Evolutionary conservation across 345 rosid genomes (phyloP), one percentile per base, ranked within the genome.

Genomic region (Excoecaria agallocha): DNA sequence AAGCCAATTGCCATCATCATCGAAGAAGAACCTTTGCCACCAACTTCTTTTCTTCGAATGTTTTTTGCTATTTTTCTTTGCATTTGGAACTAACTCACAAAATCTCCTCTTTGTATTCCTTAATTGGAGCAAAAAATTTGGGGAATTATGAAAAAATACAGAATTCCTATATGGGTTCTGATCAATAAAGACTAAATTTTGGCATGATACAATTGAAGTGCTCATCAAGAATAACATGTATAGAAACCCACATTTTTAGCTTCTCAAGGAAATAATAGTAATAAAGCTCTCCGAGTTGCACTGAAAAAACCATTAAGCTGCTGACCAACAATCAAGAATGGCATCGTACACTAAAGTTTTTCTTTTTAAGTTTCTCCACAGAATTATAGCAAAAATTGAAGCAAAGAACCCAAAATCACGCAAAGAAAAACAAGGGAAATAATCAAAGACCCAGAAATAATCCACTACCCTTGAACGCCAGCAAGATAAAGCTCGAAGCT

Each of bases 1-100:
- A 59, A 92, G 73, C 98, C 97, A 94, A 74, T 94, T 88, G 58
- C 91, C 98, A 41, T 89, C 97, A 24, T 92, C 97, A 45, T 91
- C 89, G 38, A 87, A 80, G 76, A 94, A 88, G 73, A 94, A 90
- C 77, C 79, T 85, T 74, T 83, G 89, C 97, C 98, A 94, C 98
- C 97, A 94, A 54, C 80, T 86, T 76, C 79, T 87, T 75, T 66
- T 85, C 72, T 61, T 81, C 16, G 85, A 71, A 58, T 80, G 57
- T 22, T 78, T 38, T 45, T 67, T 77, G 45, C 61, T 64, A 73
- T 78, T 76, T 46, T 75, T 76, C 51, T 80, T 83, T 58, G 92
- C 89, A 72, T 84, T 85, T 5, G 82, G 77, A 62, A 89, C 69
- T 68, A 91, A 79, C 62, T 84, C 80, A 81, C 79, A 70, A 77